These are phyloP conservation scores for Pythium rishiriense DNA, from an alignment of 352 stramenopile species.

Conservation along the genomic window DNA sequence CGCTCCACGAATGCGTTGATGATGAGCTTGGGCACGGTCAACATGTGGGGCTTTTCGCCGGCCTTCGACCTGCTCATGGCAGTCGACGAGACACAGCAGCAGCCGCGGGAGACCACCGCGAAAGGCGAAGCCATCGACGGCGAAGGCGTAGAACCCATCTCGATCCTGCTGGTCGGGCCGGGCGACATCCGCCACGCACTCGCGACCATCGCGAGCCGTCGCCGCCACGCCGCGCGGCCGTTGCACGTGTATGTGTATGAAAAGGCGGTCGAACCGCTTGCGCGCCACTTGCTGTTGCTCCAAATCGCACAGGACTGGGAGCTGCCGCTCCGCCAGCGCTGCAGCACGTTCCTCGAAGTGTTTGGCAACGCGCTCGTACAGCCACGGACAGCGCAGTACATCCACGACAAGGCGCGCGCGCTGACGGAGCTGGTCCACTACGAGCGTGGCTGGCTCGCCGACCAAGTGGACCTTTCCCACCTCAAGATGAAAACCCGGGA, in stretches of 20 bases:
- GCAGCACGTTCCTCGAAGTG: conserved; percentile 91
- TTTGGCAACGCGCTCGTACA: conserved; percentile 93
- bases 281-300: conserved; percentile 88
- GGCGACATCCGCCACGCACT: conserved; percentile 83
- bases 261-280: conserved; percentile 79
- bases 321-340: conserved; percentile 88
- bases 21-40: conserved; percentile 81
- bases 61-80: conserved; percentile 53
- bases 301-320: conserved; percentile 85
- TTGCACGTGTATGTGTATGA: conserved; percentile 92
- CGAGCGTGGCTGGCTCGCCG: conserved; percentile 51
- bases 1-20: conserved; percentile 54
- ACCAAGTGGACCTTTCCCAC: conserved; percentile 79
- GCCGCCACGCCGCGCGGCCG: conserved; percentile 37
- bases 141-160: conserved; percentile 36
- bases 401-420: conserved; percentile 67
- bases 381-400: conserved; percentile 83
- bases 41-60: conserved; percentile 88
- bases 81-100: background rate
- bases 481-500: conserved; percentile 91
- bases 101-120: conserved; percentile 7
- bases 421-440: conserved; percentile 79
- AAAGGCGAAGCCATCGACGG: too few relatives aligned
- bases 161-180: conserved; percentile 60
- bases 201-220: conserved; percentile 47